Conservation (phyloP, 768 basidiomycete species). For the Lactarius hengduanensis region DNA sequence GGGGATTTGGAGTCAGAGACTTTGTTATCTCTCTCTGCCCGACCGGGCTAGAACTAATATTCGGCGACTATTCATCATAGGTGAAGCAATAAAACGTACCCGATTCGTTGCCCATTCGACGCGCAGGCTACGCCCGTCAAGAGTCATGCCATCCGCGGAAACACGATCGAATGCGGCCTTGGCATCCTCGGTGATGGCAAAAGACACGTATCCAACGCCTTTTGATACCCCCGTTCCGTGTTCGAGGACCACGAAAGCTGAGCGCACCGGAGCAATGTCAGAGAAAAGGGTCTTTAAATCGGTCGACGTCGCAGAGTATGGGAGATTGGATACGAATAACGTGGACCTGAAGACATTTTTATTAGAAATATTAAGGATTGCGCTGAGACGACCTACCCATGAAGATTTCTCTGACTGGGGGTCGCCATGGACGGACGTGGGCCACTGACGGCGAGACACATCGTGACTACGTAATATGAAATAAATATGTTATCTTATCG, state of each 20-base stretch:
- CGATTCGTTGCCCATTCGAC: slow-evolving; percentile 81
- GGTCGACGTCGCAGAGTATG: slow-evolving; percentile 85
- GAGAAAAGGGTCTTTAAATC: slow-evolving; percentile 94
- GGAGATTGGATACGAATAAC: slow-evolving; percentile 90
- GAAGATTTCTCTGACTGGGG: slow-evolving; percentile 47
- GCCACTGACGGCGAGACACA: not conserved
- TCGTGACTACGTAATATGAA: not conserved
- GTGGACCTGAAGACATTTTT: slow-evolving; percentile 56
- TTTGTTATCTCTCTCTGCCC: slow-evolving; percentile 22
- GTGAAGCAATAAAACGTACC: slow-evolving; percentile 41
- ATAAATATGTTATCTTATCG: not conserved
- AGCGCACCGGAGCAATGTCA: slow-evolving; percentile 90
- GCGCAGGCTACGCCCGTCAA: slow-evolving; percentile 68
- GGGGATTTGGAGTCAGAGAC: not conserved
- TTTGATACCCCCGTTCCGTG: slow-evolving; percentile 75
- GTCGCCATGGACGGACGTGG: slow-evolving; percentile 26
- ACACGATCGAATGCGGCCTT: slow-evolving; percentile 66
- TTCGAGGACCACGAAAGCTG: slow-evolving; percentile 90
- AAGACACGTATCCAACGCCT: slow-evolving; percentile 96
- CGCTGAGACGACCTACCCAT: slow-evolving; percentile 37
- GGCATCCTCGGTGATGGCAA: slow-evolving; percentile 87
- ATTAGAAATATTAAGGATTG: slow-evolving; percentile 1
- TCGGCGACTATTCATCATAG: slow-evolving; percentile 12
- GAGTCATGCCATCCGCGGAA: slow-evolving; percentile 57
- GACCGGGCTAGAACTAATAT: slow-evolving; percentile 18